Evolutionary conservation across 2,329 filamentous ascomycete genomes (phyloP), one percentile per base, ranked within the genome.

Genomic region (Cyphellophora attinorum): DNA sequence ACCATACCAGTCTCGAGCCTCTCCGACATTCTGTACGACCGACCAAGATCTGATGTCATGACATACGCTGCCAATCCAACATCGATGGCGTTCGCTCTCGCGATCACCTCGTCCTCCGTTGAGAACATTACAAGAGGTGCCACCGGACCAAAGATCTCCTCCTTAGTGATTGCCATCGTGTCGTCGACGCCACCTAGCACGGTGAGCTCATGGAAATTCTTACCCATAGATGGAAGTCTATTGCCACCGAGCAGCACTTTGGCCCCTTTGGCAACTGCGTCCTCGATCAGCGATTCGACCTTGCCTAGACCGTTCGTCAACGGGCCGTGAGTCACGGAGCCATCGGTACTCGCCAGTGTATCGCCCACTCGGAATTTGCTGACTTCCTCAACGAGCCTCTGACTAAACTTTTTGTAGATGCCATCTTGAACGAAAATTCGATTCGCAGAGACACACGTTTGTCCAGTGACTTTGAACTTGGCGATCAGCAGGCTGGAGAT

Each of bases 1-100:
- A 93, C 74, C 85, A 93, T 93, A 33, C 85, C 85, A 2, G 88
- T 81, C 54, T 93, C 81, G 21, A 93, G 62, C n/a, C 68, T 67
- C 60, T 82, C 33, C 5, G 19, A 27, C 17, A 40, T 34, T 8
- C 38, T 29, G 29, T 36, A 37, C 12, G 33, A 36, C 18, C 38
- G 33, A 16, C 52, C 55, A 1, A 71, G 34, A 38, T 79, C 70
- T 8, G 58, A 61, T 11, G 62, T 69, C 61, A 74, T 79, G 0
- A 80, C 64, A 0, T 72, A 74, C 2, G 70, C 65, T 0, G 70
- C 72, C 0, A 78, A 61, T 0, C 71, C 74, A 17, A 61, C 65
- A 12, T 68, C 59, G 2, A 58, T 57, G n/a, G 62, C 56, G 40
- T 77, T 79, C 2, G 68, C 72, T 3, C 72, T 64, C 2, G 50